Conservation (phyloP, 306 rosid species). For the Ziziphus jujuba region DNA sequence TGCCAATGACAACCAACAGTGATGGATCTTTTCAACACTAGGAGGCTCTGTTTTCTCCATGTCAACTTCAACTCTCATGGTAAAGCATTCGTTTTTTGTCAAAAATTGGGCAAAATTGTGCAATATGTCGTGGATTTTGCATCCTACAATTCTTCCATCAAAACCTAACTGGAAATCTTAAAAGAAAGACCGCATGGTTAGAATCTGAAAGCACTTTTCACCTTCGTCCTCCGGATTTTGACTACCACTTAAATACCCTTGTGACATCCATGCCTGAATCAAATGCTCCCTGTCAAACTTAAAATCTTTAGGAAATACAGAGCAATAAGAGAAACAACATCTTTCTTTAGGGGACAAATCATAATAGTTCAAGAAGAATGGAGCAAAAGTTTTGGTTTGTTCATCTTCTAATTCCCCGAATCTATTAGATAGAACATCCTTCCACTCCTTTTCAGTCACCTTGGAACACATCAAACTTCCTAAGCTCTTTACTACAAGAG, state of each 20-base stretch:
- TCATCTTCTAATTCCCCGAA: too few species aligned
- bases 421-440: too few species aligned
- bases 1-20: background rate
- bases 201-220: background rate
- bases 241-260: background rate
- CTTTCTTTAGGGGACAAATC: too few species aligned
- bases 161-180: conserved; percentile 5
- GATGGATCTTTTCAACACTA: background rate
- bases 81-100: background rate
- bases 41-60: background rate
- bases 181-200: conserved; percentile 16
- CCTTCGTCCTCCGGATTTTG: background rate
- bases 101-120: conserved; percentile 14
- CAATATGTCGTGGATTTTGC: conserved; percentile 20
- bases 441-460: too few species aligned
- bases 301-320: conserved; percentile 4
- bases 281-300: background rate
- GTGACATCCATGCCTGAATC: conserved; percentile 16
- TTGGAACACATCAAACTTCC: too few species aligned
- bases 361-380: too few species aligned
- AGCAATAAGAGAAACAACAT: conserved; percentile 4
- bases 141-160: background rate
- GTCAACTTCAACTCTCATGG: background rate
- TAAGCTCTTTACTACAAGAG: too few species aligned
- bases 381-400: too few species aligned